These are phyloP conservation scores for Actinomortierella wolfii DNA, from an alignment of 371 early-diverging fungal species.

Conservation along the genomic window DNA sequence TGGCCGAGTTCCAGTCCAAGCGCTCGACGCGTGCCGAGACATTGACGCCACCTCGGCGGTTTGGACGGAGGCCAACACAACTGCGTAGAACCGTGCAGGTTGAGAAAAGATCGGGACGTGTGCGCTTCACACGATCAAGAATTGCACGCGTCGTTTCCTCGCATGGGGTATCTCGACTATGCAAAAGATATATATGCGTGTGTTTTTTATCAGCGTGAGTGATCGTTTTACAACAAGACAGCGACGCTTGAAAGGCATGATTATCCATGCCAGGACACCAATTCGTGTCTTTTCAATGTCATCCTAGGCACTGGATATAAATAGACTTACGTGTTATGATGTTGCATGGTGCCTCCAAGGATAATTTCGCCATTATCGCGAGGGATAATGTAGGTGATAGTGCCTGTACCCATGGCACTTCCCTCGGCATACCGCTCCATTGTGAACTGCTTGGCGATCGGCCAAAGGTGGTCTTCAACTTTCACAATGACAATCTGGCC, in stretches of 20 bases:
- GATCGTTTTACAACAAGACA: too few species aligned
- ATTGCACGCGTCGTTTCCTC: slow-evolving; percentile 51
- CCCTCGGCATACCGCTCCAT: slow-evolving; percentile 41
- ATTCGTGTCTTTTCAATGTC: too few species aligned
- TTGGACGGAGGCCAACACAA: slow-evolving; percentile 77
- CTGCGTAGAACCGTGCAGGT: slow-evolving; percentile 53
- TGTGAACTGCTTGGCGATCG: slow-evolving; percentile 47
- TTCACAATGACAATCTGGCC: slow-evolving; percentile 79
- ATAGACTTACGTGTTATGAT: slow-evolving; percentile 59
- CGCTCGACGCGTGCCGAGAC: slow-evolving; percentile 61
- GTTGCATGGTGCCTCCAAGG: slow-evolving; percentile 77
- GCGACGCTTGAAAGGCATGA: too few species aligned
- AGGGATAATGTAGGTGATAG: slow-evolving; percentile 78
- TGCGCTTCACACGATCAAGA: slow-evolving; percentile 40
- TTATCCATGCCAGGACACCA: too few species aligned
- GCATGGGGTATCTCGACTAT: slow-evolving; percentile 43
- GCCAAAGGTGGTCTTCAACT: slow-evolving; percentile 57
- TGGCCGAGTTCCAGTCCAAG: slow-evolving; percentile 32
- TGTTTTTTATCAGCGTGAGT: background rate
- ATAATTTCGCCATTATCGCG: slow-evolving; percentile 78
- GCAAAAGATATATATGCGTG: background rate
- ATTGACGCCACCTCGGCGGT: slow-evolving; percentile 71
- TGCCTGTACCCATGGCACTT: slow-evolving; percentile 39
- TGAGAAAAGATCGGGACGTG: slow-evolving; percentile 50
- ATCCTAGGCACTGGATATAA: background rate